These are phyloP conservation scores for Corynascus novoguineensis DNA, from an alignment of 495 filamentous ascomycete genomes.

Conservation along the genomic window DNA sequence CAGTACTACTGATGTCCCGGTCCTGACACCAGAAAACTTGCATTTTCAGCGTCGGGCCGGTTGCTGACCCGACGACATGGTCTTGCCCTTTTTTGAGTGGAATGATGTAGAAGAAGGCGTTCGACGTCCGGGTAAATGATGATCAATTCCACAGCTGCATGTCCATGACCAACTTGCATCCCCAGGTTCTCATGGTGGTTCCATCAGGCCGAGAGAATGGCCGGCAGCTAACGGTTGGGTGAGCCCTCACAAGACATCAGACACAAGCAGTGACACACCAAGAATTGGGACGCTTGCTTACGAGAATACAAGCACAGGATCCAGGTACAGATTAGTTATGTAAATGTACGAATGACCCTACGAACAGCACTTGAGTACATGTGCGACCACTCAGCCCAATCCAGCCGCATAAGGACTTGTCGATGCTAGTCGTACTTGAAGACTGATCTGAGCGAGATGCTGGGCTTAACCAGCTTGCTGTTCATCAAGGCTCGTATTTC, in stretches of 20 bases:
- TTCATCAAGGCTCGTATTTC: no score
- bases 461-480: no score
- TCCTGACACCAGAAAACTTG: no score
- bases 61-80: background rate
- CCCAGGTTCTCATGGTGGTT: background rate
- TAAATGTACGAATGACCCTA: no score
- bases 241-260: background rate
- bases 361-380: no score
- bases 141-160: background rate
- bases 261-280: background rate
- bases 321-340: no score
- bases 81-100: background rate
- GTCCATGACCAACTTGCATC: constrained; percentile 9
- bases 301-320: background rate
- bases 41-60: no score
- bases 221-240: background rate
- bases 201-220: constrained; percentile 5
- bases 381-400: background rate
- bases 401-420: background rate
- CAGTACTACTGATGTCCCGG: no score
- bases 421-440: background rate
- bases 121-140: constrained; percentile 10
- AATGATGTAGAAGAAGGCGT: background rate
- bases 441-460: background rate
- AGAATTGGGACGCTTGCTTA: background rate